phyloP scores from a whole-genome alignment of 306 rosid genomes.

The Dryas alaskensis region DNA sequence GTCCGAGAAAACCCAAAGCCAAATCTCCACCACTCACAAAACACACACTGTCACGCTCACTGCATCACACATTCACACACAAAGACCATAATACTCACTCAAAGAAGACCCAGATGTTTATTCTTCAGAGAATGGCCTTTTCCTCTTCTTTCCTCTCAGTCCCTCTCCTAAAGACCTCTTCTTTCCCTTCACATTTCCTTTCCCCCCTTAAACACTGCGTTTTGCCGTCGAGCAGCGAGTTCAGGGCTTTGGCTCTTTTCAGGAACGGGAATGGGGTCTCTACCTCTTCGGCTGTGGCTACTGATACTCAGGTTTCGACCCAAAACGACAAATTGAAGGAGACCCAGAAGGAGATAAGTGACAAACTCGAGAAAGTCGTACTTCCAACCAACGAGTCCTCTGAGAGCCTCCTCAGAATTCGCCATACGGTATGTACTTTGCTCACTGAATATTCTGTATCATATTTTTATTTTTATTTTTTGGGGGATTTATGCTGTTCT shows the following conservation, averaged over 20 bases:
- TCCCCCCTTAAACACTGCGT: slow-evolving; percentile 31
- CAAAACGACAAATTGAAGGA: slow-evolving; percentile 25
- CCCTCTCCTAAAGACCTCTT: slow-evolving; percentile 34
- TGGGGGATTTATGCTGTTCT: background rate
- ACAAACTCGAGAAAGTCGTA: slow-evolving; percentile 35
- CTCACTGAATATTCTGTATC: background rate
- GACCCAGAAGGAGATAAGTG: slow-evolving; percentile 21
- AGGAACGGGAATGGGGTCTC: slow-evolving; percentile 32
- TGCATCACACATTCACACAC: background rate
- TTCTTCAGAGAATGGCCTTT: slow-evolving; percentile 57
- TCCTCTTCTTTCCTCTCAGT: slow-evolving; percentile 29
- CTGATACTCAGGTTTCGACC: slow-evolving; percentile 31
- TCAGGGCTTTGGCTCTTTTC: slow-evolving; percentile 17
- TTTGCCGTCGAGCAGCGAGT: slow-evolving; percentile 19
- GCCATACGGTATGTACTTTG: slow-evolving; percentile 70
- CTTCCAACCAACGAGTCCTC: slow-evolving; percentile 91
- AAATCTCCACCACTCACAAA: slow-evolving; percentile 40
- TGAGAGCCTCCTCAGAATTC: slow-evolving; percentile 71
- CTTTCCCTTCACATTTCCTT: slow-evolving; percentile 21
- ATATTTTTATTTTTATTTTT: background rate
- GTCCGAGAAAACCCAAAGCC: slow-evolving; percentile 2
- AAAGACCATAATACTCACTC: background rate
- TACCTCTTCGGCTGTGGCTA: slow-evolving; percentile 46
- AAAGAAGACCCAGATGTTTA: slow-evolving; percentile 22
- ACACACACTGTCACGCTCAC: background rate